Percentiles rank a stretch among this genome's conserved stretches.
Conservation (phyloP, 345 rosid species). For the Euphorbia peplus region DNA sequence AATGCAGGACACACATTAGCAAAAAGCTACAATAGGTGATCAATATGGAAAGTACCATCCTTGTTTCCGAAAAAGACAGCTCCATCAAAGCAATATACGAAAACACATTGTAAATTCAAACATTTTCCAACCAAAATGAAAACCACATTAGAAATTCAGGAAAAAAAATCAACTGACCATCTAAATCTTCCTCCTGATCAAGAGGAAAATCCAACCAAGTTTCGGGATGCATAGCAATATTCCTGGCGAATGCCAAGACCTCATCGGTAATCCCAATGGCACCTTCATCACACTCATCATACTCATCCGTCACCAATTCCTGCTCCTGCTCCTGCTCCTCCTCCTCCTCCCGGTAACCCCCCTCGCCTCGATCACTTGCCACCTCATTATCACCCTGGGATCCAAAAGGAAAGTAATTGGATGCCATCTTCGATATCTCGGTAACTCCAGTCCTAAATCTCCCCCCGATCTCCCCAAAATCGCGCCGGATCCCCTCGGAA, state of each 20-base stretch:
- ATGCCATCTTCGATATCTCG: slow-evolving; percentile 45
- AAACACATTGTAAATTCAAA: neutral
- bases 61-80: neutral
- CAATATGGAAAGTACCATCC: neutral
- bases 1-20: neutral
- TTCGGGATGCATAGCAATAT: slow-evolving; percentile 89
- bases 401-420: slow-evolving; percentile 42
- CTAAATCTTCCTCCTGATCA: slow-evolving; percentile 76
- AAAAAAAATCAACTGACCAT: slow-evolving; percentile 42
- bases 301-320: slow-evolving; percentile 21
- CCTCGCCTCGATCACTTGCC: slow-evolving; percentile 22
- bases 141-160: neutral
- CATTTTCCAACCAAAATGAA: too few relatives aligned
- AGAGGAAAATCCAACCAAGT: slow-evolving; percentile 96
- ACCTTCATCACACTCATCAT: slow-evolving; percentile 16
- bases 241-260: slow-evolving; percentile 79
- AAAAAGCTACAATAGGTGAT: neutral
- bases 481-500: slow-evolving; percentile 20
- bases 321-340: too few relatives aligned
- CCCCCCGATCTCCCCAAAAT: slow-evolving; percentile 45
- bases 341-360: too few relatives aligned
- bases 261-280: slow-evolving; percentile 76
- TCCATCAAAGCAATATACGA: neutral
- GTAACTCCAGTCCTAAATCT: slow-evolving; percentile 37
- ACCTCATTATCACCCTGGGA: slow-evolving; percentile 36